phyloP scores from a whole-genome alignment of 441 rosid species.

The Euphorbia neoarborescens region DNA sequence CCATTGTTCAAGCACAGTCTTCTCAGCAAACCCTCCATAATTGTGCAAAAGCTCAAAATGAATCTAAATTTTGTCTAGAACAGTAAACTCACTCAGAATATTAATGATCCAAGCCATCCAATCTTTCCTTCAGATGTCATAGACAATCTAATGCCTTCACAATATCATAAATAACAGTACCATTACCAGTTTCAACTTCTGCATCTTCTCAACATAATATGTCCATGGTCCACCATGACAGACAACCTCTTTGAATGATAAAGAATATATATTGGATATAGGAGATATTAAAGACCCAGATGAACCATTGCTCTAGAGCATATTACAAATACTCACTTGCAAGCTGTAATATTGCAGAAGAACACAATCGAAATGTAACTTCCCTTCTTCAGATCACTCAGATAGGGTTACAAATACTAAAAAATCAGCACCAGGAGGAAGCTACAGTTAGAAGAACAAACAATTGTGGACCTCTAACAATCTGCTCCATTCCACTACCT shows the following conservation, averaged over 20 bases:
- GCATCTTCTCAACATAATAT: conserved; percentile 5
- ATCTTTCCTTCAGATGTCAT: neutral
- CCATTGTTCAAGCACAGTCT: neutral
- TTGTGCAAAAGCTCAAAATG: neutral
- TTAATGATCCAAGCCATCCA: neutral
- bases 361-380: neutral
- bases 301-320: neutral
- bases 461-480: conserved; percentile 3
- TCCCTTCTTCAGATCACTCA: neutral
- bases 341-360: neutral
- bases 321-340: neutral
- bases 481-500: no score
- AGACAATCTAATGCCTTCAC: neutral
- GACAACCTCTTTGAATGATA: neutral
- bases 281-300: neutral
- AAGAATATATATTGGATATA: neutral
- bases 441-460: neutral
- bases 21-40: conserved; percentile 1
- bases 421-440: neutral
- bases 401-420: neutral
- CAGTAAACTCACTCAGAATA: neutral
- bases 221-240: neutral
- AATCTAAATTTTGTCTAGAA: conserved; percentile 4
- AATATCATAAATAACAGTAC: neutral
- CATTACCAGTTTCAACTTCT: neutral